Evolutionary conservation across 2,329 filamentous ascomycete genomes (phyloP).

Genomic region (Akanthomyces uredinophilus): DNA sequence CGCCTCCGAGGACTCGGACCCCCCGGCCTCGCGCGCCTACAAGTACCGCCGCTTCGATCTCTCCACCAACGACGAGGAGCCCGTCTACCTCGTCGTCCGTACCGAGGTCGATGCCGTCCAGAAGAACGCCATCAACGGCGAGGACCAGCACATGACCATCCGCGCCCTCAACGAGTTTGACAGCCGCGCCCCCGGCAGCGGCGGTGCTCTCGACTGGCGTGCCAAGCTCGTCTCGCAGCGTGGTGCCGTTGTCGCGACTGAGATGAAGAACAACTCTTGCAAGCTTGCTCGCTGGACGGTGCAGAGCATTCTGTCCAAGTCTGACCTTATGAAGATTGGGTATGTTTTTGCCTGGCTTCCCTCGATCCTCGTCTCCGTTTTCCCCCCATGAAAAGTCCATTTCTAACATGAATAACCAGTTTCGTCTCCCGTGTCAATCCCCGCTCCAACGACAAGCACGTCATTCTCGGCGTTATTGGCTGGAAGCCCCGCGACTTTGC

Average conservation of each 20-base stretch:
- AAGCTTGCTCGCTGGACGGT: constrained; percentile 98
- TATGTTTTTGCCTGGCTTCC: constrained; percentile 37
- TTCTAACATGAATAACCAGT: constrained; percentile 42
- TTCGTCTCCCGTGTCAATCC: constrained; percentile 95
- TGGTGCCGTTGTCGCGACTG: constrained; percentile 94
- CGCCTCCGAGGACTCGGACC: constrained; percentile 83
- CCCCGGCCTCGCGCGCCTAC: constrained; percentile 93
- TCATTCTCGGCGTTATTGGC: constrained; percentile 89
- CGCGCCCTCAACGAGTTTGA: constrained; percentile 99
- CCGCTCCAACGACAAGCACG: constrained; percentile 86
- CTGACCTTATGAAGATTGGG: constrained; percentile 99
- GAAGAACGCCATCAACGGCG: constrained; percentile 88
- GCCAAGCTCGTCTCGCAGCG: constrained; percentile 90
- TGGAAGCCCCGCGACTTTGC: constrained; percentile 99
- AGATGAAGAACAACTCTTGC: constrained; percentile 99
- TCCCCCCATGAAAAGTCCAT: neutral
- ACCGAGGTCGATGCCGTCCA: constrained; percentile 93
- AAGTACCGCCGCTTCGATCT: constrained; percentile 97
- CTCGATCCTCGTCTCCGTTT: neutral
- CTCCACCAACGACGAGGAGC: constrained; percentile 89
- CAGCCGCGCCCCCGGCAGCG: constrained; percentile 92
- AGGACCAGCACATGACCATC: constrained; percentile 86
- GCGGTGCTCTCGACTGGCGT: constrained; percentile 94
- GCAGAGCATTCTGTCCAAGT: constrained; percentile 92
- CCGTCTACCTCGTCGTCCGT: constrained; percentile 86